Base-by-base conservation (phyloP, 257 asterid genomes). In the Voacanga thouarsii region DNA sequence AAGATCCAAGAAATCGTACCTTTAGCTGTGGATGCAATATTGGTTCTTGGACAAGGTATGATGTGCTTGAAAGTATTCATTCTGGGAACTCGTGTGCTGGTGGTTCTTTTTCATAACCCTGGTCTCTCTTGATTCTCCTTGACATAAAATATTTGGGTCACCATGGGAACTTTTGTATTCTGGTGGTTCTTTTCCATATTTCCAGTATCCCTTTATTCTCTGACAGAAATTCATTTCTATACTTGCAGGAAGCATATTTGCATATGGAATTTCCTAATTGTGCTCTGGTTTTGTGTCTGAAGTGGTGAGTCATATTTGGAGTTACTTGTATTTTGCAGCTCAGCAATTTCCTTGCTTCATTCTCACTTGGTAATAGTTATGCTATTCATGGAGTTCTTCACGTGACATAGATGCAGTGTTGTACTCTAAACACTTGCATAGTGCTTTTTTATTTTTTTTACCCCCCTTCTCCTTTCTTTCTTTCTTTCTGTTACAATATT, bases 21-120 rank as follows among this genome's bases (percentile, higher is more conserved):
- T 69, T 78, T 90, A 78, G 78, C 90, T 82, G 87, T 86, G 51
- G 88, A 93, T 84, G 86, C 94, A 75, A 21, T 89, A 67, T 84
- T 93, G 86, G 69, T 93, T 84, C 94, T 92, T 75, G 97, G 95
- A 79, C 92, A 92, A 89, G 97, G 98, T 93, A 91, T 33, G 28
- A 61, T 49, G 53, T 49, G 66, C 64, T 79, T 72, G 57, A 79
- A 67, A 39, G 72, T 67, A 18, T 60, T 59, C 50, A n/a, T 61
- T 63, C 28, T 45, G 21, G 59, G 6, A 10, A 26, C 5, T 71
- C 45, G 12, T 79, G 51, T 30, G 44, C 33, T 26, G 50, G 50
- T 24, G 47, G 26, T 37, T 63, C 53, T 51, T 78, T 71, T 63
- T 26, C 44, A 7, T 37, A 6, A 14, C 41, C 50, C 50, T 15